Evolutionary conservation across 805 yeast genomes (phyloP), one percentile per base, ranked within the genome.

Genomic region (Yamadazyma nakazawae): DNA sequence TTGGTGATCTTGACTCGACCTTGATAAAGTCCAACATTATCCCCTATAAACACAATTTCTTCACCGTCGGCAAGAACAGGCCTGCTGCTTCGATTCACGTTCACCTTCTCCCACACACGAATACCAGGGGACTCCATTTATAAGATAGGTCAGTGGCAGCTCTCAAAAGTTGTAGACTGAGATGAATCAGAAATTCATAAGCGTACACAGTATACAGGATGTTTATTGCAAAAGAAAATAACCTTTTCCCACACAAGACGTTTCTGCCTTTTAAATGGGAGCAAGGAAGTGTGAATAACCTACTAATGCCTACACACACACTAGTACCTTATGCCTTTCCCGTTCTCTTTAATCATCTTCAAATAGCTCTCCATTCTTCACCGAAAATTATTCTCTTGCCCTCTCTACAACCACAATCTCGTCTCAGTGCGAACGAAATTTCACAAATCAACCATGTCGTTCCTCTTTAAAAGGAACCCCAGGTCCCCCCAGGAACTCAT

Each of bases 401-500:
- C 6, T 21, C 24, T 7, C 24, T 21, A 21, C 24, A 5, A 21
- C 24, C 24, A 21, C 24, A 21, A 21, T 21, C 24, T 21, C 24
- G 24, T 21, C 24, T 21, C 11, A 10, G 32, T 28, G 32, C 32
- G 39, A 37, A 14, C 25, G 41, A 38, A 38, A 38, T 38, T 38
- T 38, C 34, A 38, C 41, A 38, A 36, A 38, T 12, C 11, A n/a
- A 16, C 36, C 36, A 89, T 91, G 97, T 86, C 97, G 11, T 92
- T 92, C 59, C 72, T 94, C 56, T 92, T 94, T 76, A 87, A 89
- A 54, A 78, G 96, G 59, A 88, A 84, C 60, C 96, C 96, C 9
- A 90, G 89, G 64, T 83, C 96, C 0, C 96, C 97, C 2, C 79
- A 79, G 16, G 99, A 92, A 59, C 77, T 90, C 48, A 85, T 89